Evolutionary conservation across 2,329 filamentous ascomycete species (phyloP).

Genomic region (Phialocephala sp.): DNA sequence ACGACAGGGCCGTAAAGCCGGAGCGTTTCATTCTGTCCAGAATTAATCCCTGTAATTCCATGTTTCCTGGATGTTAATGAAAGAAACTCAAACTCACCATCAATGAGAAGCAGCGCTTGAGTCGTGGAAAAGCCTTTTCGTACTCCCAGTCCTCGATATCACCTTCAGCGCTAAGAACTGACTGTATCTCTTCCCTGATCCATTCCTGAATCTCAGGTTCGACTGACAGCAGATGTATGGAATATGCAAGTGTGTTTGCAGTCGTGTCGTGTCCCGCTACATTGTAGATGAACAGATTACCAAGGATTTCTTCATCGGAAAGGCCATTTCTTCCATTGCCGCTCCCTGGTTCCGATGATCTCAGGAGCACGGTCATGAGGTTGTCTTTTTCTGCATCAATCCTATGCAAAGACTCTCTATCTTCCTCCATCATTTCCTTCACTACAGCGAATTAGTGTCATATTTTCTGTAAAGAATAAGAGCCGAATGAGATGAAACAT

Average conservation of each 20-base stretch:
- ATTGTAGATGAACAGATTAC: conserved; percentile 41
- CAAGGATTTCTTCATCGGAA: conserved; percentile 43
- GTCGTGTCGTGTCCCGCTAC: conserved; percentile 42
- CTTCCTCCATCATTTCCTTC: conserved; percentile 24
- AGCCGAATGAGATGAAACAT: no score
- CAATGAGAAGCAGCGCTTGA: conserved; percentile 48
- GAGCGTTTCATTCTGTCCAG: conserved; percentile 50
- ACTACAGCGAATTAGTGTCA: no score
- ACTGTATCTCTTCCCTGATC: conserved; percentile 31
- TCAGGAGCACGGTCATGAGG: conserved; percentile 42
- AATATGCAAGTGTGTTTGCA: conserved; percentile 38
- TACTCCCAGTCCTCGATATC: conserved; percentile 45
- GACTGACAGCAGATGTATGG: conserved; percentile 33
- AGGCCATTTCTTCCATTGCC: conserved; percentile 22
- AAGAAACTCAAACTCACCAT: conserved; percentile 36
- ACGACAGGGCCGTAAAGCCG: conserved; percentile 57
- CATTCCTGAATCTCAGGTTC: conserved; percentile 26
- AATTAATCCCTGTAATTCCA: background rate
- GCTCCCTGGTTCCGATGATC: conserved; percentile 16
- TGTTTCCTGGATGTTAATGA: background rate
- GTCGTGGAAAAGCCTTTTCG: conserved; percentile 45
- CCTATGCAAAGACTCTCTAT: conserved; percentile 27
- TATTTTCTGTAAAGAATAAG: no score
- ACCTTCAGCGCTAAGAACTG: conserved; percentile 34
- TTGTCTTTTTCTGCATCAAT: conserved; percentile 35